Evolutionary conservation across 139 green algal genomes (phyloP).

Genomic region (Desmodesmus armatus): DNA sequence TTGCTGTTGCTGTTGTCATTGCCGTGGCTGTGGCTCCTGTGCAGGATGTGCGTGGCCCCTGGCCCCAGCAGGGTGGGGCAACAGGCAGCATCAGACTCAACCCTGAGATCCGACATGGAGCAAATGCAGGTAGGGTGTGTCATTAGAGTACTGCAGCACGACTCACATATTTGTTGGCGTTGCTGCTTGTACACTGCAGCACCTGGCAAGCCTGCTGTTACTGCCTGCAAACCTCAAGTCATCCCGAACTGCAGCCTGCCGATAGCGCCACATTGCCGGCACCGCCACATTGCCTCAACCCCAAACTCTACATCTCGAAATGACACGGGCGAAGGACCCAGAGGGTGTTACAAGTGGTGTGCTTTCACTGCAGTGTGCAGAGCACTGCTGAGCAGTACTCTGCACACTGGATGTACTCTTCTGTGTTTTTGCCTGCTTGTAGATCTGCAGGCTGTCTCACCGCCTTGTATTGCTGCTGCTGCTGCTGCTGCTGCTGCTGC

Average conservation of each 20-base stretch:
- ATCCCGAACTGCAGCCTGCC: not conserved
- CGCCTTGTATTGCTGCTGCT: not conserved
- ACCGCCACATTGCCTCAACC: too few relatives aligned
- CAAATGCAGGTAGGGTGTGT: conserved; percentile 85
- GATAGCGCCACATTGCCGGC: not conserved
- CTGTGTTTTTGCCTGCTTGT: not conserved
- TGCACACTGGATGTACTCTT: not conserved
- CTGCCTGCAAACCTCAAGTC: too few relatives aligned
- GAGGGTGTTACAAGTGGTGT: too few relatives aligned
- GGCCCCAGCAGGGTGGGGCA: conserved; percentile 78
- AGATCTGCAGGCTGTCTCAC: not conserved
- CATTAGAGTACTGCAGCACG: too few relatives aligned
- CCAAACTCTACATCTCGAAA: too few relatives aligned
- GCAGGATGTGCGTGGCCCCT: conserved; percentile 70
- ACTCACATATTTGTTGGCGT: too few relatives aligned
- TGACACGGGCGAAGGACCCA: too few relatives aligned
- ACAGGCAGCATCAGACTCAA: conserved; percentile 92
- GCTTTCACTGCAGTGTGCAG: not conserved
- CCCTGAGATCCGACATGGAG: conserved; percentile 84
- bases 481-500: conserved; percentile 2
- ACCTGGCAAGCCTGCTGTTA: too few relatives aligned
- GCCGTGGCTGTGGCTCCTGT: not conserved
- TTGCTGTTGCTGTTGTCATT: not conserved
- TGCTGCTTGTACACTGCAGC: too few relatives aligned
- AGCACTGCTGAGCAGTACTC: not conserved